Conservation (phyloP, 148 eudicot species). For the Rhododendron simsii region DNA sequence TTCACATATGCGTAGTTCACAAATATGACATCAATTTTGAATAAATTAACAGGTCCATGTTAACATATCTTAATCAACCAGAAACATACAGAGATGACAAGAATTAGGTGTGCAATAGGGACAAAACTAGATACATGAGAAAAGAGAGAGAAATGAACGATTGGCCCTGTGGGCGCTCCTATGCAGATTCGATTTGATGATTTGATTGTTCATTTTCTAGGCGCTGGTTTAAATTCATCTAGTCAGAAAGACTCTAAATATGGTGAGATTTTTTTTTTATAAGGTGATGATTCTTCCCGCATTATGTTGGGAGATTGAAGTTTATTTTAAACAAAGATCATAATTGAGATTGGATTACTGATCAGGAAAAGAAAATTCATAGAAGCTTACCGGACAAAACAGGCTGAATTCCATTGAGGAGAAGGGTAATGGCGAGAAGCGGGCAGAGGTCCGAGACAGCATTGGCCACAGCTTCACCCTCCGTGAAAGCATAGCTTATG, state of each 20-base stretch:
- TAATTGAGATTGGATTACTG: neutral
- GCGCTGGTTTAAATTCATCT: no score
- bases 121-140: no score
- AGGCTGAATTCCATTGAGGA: conserved; percentile 10
- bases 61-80: neutral
- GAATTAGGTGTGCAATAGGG: neutral
- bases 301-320: no score
- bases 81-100: neutral
- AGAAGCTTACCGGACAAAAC: conserved; percentile 25
- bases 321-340: no score
- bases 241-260: no score
- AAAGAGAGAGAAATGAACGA: no score
- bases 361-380: neutral
- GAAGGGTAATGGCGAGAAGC: neutral
- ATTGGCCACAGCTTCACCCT: conserved; percentile 22
- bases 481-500: conserved; percentile 31
- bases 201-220: no score
- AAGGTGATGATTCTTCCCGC: no score
- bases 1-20: neutral
- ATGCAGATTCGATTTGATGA: no score
- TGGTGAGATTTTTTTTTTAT: no score
- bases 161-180: no score
- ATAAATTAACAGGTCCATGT: neutral
- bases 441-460: conserved; percentile 15
- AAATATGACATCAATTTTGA: neutral